phyloP scores from a whole-genome alignment of 306 rosid species.

The Purshia tridentata region DNA sequence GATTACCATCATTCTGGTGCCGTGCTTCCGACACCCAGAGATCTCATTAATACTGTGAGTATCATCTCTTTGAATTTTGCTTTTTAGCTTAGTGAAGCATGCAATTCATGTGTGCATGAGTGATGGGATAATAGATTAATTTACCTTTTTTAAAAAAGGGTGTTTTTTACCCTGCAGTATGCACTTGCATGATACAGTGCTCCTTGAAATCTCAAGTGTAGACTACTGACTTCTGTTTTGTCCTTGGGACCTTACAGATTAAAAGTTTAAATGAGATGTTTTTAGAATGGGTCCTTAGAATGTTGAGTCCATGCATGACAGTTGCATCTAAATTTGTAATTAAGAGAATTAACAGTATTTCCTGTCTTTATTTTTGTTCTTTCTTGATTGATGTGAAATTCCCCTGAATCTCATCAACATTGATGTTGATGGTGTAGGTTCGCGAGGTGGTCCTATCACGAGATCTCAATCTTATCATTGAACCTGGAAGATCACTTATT shows the following conservation, averaged over 20 bases:
- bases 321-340: neutral
- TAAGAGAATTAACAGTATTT: neutral
- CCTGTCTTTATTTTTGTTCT: neutral
- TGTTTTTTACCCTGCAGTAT: neutral
- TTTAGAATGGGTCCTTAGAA: neutral
- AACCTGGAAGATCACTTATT: constrained; percentile 95
- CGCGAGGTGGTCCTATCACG: constrained; percentile 77
- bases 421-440: constrained; percentile 50
- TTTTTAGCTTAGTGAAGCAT: neutral
- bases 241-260: neutral
- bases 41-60: constrained; percentile 84
- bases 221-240: neutral
- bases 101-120: neutral
- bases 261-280: neutral
- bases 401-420: neutral
- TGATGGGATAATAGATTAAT: neutral
- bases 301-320: neutral
- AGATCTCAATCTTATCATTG: constrained; percentile 84
- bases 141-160: neutral
- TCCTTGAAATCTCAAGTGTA: neutral
- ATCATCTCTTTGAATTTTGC: constrained; percentile 15
- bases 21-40: constrained; percentile 80
- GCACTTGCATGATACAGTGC: neutral
- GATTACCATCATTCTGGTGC: constrained; percentile 88
- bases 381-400: neutral